Percentiles rank a stretch among this genome's conserved stretches.
Conservation (phyloP, 768 basidiomycete species). For the Termitomyces titanicus region DNA sequence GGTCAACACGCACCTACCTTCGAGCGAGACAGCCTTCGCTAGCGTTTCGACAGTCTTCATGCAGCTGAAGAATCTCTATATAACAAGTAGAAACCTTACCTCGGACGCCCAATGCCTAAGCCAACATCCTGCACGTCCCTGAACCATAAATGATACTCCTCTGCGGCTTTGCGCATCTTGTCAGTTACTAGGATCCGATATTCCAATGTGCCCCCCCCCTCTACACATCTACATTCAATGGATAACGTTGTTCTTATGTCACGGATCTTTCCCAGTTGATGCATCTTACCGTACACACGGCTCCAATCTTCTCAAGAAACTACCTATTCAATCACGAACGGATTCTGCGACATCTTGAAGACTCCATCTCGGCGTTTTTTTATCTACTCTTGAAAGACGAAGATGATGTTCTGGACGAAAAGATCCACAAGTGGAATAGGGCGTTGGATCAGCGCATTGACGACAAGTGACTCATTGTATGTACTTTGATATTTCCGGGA, state of each 20-base stretch:
- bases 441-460: background rate
- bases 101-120: constrained; percentile 34
- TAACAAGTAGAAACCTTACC: constrained; percentile 29
- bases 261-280: constrained; percentile 28
- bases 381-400: background rate
- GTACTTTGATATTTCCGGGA: background rate
- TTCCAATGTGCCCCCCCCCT: constrained; percentile 31
- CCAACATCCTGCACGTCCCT: constrained; percentile 25
- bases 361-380: background rate
- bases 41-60: constrained; percentile 29
- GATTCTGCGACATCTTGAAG: background rate
- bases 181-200: constrained; percentile 32
- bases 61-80: constrained; percentile 27
- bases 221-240: constrained; percentile 28
- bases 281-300: constrained; percentile 30
- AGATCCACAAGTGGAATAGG: background rate
- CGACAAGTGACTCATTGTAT: background rate
- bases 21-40: constrained; percentile 29
- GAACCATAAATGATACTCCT: constrained; percentile 28
- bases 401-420: background rate
- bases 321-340: background rate
- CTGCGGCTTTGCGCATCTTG: constrained; percentile 28
- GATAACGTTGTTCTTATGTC: constrained; percentile 27
- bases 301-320: background rate
- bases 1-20: constrained; percentile 27